Evolutionary conservation across 176 grass and related monocot species (phyloP).

Genomic region (Zizania latifolia): DNA sequence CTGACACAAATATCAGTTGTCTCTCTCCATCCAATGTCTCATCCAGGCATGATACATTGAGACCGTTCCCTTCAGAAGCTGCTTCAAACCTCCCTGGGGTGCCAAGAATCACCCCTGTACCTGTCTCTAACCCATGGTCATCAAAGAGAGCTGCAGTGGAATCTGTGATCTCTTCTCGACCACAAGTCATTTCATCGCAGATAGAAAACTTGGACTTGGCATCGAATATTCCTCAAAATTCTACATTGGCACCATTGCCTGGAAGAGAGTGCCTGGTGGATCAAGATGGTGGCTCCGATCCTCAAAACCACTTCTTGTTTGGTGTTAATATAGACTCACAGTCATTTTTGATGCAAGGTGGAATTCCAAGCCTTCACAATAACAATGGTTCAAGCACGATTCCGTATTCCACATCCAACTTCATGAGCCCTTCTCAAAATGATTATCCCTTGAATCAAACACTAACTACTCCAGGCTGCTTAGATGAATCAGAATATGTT

Average conservation of each 20-base stretch:
- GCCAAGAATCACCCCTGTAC: conserved; percentile 43
- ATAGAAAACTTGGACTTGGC: conserved; percentile 50
- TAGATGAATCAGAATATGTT: conserved; percentile 54
- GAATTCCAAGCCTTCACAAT: conserved; percentile 49
- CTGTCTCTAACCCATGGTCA: conserved; percentile 54
- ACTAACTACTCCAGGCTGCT: conserved; percentile 43
- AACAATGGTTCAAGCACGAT: conserved; percentile 35
- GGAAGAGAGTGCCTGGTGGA: conserved; percentile 59
- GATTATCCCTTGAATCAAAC: conserved; percentile 65
- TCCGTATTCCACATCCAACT: conserved; percentile 59
- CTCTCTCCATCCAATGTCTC: conserved; percentile 35
- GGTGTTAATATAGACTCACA: conserved; percentile 75
- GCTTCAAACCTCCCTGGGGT: conserved; percentile 43
- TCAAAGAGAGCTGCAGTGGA: conserved; percentile 67
- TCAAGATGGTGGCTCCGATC: conserved; percentile 49
- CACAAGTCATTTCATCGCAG: conserved; percentile 30
- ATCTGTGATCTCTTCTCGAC: conserved; percentile 37
- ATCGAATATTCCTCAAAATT: conserved; percentile 37
- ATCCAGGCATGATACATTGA: conserved; percentile 41
- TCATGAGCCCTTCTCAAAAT: conserved; percentile 58
- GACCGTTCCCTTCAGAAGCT: conserved; percentile 45
- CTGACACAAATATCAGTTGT: conserved; percentile 42
- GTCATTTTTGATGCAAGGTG: conserved; percentile 67
- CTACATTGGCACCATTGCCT: conserved; percentile 59
- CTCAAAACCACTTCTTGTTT: conserved; percentile 72